Evolutionary conservation across 176 grass and related monocot species (phyloP).

Genomic region (Coix lacrymajobi): DNA sequence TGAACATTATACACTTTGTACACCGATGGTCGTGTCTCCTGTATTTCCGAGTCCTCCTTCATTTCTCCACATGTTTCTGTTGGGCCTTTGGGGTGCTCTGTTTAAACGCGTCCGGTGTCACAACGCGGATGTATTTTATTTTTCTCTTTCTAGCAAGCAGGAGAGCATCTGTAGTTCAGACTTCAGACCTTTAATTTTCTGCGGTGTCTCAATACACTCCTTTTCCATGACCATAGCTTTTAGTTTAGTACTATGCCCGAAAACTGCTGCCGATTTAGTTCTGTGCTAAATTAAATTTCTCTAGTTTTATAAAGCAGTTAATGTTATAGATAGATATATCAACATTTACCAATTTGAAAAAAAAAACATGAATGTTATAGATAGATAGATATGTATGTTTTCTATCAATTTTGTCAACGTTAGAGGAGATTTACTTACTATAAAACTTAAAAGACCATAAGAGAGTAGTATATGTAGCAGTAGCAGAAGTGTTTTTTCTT

Average conservation of each 20-base stretch:
- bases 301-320: no score
- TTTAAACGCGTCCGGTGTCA: not conserved
- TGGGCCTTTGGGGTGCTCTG: not conserved
- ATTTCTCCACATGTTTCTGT: slow-evolving; percentile 13
- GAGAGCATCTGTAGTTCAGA: not conserved
- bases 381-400: not conserved
- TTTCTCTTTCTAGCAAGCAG: not conserved
- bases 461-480: not conserved
- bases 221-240: not conserved
- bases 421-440: not conserved
- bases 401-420: not conserved
- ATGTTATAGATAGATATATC: no score
- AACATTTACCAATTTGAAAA: not conserved
- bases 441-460: not conserved
- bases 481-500: no score
- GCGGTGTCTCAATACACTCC: not conserved
- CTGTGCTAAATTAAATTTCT: not conserved
- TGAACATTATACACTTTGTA: not conserved
- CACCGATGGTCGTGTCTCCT: not conserved
- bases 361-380: not conserved
- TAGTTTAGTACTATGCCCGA: not conserved
- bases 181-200: not conserved
- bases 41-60: not conserved
- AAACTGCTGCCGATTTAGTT: not conserved
- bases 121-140: not conserved